Percentiles rank a stretch among this genome's conserved stretches.
Evolutionary conservation across 768 basidiomycete species (phyloP).

Genomic region (Russula ochroleuca): DNA sequence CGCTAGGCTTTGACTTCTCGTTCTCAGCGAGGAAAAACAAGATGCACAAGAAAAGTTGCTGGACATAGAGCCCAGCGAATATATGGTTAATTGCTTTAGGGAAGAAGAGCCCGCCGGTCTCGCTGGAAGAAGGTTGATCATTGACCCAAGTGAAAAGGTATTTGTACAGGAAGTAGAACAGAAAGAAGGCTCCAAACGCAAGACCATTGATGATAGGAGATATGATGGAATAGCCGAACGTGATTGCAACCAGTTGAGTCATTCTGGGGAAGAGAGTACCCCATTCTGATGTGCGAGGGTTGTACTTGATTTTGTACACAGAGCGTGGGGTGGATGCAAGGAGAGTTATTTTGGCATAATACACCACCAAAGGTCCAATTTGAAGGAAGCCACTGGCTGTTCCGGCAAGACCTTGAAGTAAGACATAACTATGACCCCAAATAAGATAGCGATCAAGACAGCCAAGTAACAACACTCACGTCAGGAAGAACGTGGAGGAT

Average conservation of each 20-base stretch:
- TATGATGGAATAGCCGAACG: conserved; percentile 80
- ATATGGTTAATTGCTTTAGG: conserved; percentile 90
- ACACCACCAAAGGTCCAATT: conserved; percentile 67
- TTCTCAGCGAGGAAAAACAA: conserved; percentile 86
- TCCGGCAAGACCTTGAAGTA: conserved; percentile 77
- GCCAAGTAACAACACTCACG: conserved; percentile 42
- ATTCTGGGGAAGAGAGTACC: conserved; percentile 71
- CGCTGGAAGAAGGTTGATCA: conserved; percentile 60
- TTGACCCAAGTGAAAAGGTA: conserved; percentile 46
- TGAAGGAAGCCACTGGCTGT: conserved; percentile 78
- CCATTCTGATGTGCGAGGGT: conserved; percentile 60
- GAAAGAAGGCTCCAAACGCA: conserved; percentile 73
- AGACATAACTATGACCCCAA: conserved; percentile 51
- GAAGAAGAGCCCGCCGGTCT: conserved; percentile 94
- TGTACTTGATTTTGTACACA: conserved; percentile 80
- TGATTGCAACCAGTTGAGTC: conserved; percentile 79
- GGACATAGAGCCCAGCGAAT: conserved; percentile 90
- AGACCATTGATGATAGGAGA: conserved; percentile 93
- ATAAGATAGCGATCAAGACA: background rate
- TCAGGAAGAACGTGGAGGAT: conserved; percentile 88
- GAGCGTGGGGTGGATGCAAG: conserved; percentile 87
- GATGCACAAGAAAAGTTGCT: conserved; percentile 79
- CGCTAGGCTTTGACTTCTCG: conserved; percentile 46
- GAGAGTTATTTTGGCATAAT: conserved; percentile 87
- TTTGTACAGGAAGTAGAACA: conserved; percentile 80